phyloP scores from a whole-genome alignment of 2,329 filamentous ascomycete species.

The Rasamsonia emersonii region DNA sequence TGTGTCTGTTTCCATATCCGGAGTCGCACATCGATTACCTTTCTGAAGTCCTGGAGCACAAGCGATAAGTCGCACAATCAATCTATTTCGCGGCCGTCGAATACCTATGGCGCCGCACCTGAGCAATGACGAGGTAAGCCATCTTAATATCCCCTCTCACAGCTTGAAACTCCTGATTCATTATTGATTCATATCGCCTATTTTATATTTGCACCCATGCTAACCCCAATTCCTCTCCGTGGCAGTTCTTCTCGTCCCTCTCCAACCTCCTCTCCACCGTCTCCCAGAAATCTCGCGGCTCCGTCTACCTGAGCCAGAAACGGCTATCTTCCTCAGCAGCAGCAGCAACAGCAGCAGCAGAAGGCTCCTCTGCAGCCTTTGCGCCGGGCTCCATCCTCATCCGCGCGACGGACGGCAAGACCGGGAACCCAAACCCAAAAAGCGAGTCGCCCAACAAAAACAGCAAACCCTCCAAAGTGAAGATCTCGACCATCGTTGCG shows the following conservation, averaged over 20 bases:
- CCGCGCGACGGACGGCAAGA: slow-evolving; percentile 73
- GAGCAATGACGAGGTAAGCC: slow-evolving; percentile 34
- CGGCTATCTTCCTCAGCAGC: slow-evolving; percentile 16
- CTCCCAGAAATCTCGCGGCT: slow-evolving; percentile 32
- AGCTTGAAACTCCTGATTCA: neutral
- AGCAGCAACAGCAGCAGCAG: slow-evolving; percentile 14
- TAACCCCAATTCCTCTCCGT: slow-evolving; percentile 9
- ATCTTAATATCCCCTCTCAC: neutral
- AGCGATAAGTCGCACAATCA: slow-evolving; percentile 6
- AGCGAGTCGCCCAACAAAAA: slow-evolving; percentile 30
- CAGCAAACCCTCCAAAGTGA: slow-evolving; percentile 53
- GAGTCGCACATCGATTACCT: neutral
- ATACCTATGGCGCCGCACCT: slow-evolving; percentile 26
- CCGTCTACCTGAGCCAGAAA: slow-evolving; percentile 38
- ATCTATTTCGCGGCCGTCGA: slow-evolving; percentile 1
- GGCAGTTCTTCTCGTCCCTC: slow-evolving; percentile 36
- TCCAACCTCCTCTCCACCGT: slow-evolving; percentile 31
- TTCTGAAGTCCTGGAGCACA: slow-evolving; percentile 6
- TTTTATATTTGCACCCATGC: slow-evolving; percentile 6
- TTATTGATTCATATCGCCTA: neutral
- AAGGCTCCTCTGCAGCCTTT: slow-evolving; percentile 44
- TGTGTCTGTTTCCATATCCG: neutral
- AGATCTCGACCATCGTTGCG: slow-evolving; percentile 74
- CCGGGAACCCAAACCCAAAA: slow-evolving; percentile 37
- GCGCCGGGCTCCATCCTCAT: slow-evolving; percentile 58